Base-by-base conservation (phyloP, 257 asterid genomes). In the Nicotiana tomentosiformis region DNA sequence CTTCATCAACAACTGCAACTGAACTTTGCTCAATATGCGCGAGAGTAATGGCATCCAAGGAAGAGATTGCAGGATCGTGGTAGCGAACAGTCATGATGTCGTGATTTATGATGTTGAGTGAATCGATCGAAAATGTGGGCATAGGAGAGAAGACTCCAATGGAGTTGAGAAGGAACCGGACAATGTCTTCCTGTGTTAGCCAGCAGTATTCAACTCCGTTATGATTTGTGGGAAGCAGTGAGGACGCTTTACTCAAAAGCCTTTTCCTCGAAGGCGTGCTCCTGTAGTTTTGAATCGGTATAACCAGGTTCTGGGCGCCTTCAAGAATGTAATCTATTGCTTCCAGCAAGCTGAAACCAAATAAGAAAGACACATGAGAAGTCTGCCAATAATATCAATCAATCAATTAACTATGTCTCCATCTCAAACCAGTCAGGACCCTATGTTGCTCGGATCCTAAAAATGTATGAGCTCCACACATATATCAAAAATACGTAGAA, bases 271-370 rank as follows among this genome's bases (percentile, higher is more conserved):
- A 69, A 76, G 82, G 86, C 83, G 88, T 64, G 84, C 66, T 80
- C 20, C 77, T 65, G 77, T 80, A 67, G 85, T 88, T 88, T 77
- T 84, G 91, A 37, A 91, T 89, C 1, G 98, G 98, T 84, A 93
- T 90, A 18, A 93, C 93, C 62, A 95, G 89, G 84, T 93, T 95
- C 82, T 93, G 98, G 35, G 92, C 84, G 56, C 98, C 98, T 82
- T 91, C 97, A 37, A 93, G 90, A 20, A 93, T 89, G 92, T 30
- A 86, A 77, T 93, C 96, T 61, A 95, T 88, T 49, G 95, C 98
- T 78, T 93, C 96, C 87, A 89, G 77, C 88, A 95, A 86, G 88
- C 98, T 95, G 88, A 58, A 43, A 84, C 39, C 60, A 32, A 49
- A 37, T 26, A 60, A n/a, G 58, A 78, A 60, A 43, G 35, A 60